These are phyloP conservation scores for Penicillium sp. DNA, from an alignment of 2,329 filamentous ascomycete species.

Conservation along the genomic window DNA sequence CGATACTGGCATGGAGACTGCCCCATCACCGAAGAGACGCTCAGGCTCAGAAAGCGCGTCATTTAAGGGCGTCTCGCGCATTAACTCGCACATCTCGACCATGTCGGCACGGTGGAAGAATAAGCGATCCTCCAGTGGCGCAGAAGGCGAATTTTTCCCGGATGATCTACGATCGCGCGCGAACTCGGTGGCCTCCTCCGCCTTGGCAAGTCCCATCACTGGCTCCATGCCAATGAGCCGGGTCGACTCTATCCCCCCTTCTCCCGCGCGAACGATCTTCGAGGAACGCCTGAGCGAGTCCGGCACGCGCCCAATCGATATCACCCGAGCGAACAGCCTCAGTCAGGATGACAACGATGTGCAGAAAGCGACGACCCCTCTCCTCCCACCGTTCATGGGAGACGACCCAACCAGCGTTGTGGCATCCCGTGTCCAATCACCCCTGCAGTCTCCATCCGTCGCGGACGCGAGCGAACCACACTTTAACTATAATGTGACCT, in stretches of 20 bases:
- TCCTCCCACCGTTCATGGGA: slow-evolving; percentile 77
- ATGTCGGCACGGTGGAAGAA: slow-evolving; percentile 54
- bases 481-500: slow-evolving; percentile 45
- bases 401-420: slow-evolving; percentile 49
- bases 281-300: slow-evolving; percentile 53
- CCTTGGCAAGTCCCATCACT: slow-evolving; percentile 36
- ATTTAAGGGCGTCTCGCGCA: slow-evolving; percentile 60
- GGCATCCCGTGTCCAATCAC: slow-evolving; percentile 65
- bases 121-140: slow-evolving; percentile 36
- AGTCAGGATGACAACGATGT: slow-evolving; percentile 53
- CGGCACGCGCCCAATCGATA: slow-evolving; percentile 51
- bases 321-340: slow-evolving; percentile 52
- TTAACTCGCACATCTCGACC: slow-evolving; percentile 68
- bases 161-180: slow-evolving; percentile 41
- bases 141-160: slow-evolving; percentile 28
- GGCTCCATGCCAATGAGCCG: slow-evolving; percentile 37
- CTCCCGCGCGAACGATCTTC: slow-evolving; percentile 62
- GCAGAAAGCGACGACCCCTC: slow-evolving; percentile 72
- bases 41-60: slow-evolving; percentile 50
- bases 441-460: slow-evolving; percentile 80
- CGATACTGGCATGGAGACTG: slow-evolving; percentile 63
- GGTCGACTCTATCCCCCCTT: slow-evolving; percentile 57
- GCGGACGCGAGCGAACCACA: slow-evolving; percentile 55
- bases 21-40: slow-evolving; percentile 53
- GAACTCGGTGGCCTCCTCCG: slow-evolving; percentile 41